Percentiles rank a stretch among this genome's conserved stretches.
phyloP scores from a whole-genome alignment of 1,284 basidiomycete genomes.

The Trametes pubescens region DNA sequence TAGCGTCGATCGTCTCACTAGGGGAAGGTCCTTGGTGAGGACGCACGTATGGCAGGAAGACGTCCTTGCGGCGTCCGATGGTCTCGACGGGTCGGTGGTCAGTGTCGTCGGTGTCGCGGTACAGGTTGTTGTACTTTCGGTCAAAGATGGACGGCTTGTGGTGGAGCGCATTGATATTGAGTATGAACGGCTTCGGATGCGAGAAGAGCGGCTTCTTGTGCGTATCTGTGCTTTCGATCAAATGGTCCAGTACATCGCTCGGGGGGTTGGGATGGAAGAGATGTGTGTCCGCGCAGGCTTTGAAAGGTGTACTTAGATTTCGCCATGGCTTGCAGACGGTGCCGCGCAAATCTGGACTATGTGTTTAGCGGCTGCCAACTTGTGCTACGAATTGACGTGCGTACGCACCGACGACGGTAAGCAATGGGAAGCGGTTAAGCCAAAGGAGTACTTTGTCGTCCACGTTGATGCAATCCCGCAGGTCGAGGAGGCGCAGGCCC shows the following conservation, averaged over 20 bases:
- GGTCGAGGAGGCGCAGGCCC: conserved; percentile 60
- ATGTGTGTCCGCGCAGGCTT: conserved; percentile 32
- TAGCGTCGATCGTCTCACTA: not conserved
- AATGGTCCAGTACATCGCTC: conserved; percentile 38
- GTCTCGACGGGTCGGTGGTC: not conserved
- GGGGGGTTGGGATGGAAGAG: conserved; percentile 42
- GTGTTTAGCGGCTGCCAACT: conserved; percentile 8
- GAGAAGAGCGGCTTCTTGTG: conserved; percentile 29
- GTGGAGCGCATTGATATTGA: conserved; percentile 34
- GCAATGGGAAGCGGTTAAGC: conserved; percentile 57
- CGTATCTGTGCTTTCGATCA: conserved; percentile 20
- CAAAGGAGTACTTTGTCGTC: conserved; percentile 49
- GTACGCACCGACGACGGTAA: conserved; percentile 62
- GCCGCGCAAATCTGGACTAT: conserved; percentile 57
- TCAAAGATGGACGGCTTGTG: too few relatives aligned
- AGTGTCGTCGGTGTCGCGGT: not conserved
- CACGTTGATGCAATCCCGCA: conserved; percentile 56
- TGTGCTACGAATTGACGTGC: not conserved
- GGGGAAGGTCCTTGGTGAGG: not conserved
- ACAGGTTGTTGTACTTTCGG: conserved; percentile 10
- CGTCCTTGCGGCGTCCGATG: conserved; percentile 17
- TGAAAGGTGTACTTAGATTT: conserved; percentile 30
- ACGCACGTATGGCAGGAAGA: conserved; percentile 22
- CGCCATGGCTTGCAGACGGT: conserved; percentile 50
- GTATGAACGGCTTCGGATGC: conserved; percentile 33